A percentile compares a stretch with the other conserved stretches of the same genome.
Evolutionary conservation across 768 basidiomycete genomes (phyloP).

Genomic region (Mycena amicta): DNA sequence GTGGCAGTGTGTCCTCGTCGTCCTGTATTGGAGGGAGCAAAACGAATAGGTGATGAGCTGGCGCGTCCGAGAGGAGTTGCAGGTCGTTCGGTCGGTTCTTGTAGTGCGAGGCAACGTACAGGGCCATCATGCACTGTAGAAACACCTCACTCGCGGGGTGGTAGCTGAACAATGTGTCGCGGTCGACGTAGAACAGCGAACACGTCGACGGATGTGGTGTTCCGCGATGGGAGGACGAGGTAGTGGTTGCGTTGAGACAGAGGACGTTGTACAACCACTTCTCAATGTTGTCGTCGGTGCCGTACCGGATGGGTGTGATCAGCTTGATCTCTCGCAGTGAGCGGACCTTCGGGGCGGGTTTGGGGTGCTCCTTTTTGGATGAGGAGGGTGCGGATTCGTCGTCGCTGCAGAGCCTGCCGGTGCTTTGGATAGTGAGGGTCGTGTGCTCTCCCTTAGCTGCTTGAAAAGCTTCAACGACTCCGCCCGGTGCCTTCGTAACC

Average conservation of each 20-base stretch:
- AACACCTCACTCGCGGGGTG: no score
- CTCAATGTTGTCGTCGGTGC: no score
- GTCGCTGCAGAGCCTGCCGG: conserved; percentile 39
- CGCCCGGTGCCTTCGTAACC: conserved; percentile 99
- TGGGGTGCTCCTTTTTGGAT: conserved; percentile 56
- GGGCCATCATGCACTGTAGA: no score
- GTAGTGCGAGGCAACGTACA: conserved; percentile 97
- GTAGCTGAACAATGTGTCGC: conserved; percentile 98
- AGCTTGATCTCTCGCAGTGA: conserved; percentile 76
- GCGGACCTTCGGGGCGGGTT: conserved; percentile 69
- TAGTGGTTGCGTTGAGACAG: no score
- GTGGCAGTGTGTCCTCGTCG: conserved; percentile 87
- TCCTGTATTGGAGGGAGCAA: conserved; percentile 90
- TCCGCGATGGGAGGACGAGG: no score
- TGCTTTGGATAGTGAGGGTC: conserved; percentile 76
- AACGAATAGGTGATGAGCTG: conserved; percentile 95
- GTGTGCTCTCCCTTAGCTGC: conserved; percentile 90
- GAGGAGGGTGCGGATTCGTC: conserved; percentile 42
- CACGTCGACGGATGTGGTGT: conserved; percentile 93
- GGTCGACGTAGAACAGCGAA: conserved; percentile 92
- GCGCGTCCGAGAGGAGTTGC: conserved; percentile 96
- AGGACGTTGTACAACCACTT: no score
- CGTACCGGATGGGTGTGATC: no score
- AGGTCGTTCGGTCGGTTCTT: conserved; percentile 99
- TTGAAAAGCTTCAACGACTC: conserved; percentile 98